Conservation (phyloP, 257 asterid genomes). For the Thymus mandschuricus region DNA sequence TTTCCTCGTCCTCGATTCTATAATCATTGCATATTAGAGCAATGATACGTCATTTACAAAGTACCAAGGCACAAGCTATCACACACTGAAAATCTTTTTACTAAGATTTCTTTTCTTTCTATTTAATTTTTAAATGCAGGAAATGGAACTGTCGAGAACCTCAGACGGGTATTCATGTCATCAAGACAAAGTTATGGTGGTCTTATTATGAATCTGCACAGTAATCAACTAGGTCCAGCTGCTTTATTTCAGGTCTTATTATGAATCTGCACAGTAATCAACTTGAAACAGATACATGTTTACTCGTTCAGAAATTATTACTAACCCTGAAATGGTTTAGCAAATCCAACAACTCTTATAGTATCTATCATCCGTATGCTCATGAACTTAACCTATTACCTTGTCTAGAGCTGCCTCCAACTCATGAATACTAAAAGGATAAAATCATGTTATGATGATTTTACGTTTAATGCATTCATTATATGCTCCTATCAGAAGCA, state of each 20-base stretch:
- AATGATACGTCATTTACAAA: not conserved
- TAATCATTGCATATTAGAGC: conserved; percentile 11
- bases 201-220: conserved; percentile 76
- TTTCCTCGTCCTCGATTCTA: conserved; percentile 28
- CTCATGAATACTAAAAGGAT: not conserved
- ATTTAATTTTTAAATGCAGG: conserved; percentile 53
- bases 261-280: conserved; percentile 84
- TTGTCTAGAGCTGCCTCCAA: not conserved
- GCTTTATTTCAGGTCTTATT: conserved; percentile 78
- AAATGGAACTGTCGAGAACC: conserved; percentile 76
- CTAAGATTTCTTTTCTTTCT: conserved; percentile 10
- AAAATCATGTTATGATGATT: conserved; percentile 14
- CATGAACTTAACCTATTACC: not conserved
- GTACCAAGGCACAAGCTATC: not conserved
- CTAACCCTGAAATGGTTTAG: not conserved
- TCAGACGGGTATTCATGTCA: conserved; percentile 71
- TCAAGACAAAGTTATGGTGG: conserved; percentile 83
- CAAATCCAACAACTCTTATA: not conserved
- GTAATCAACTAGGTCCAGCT: conserved; percentile 81
- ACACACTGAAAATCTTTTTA: conserved; percentile 10
- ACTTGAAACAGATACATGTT: conserved; percentile 37
- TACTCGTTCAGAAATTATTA: not conserved
- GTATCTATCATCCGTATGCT: conserved; percentile 1
- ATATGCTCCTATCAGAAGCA: not conserved
- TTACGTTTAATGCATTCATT: not conserved